Percentiles rank a stretch among this genome's conserved stretches.
These are phyloP conservation scores for Trichoderma cornu-damae DNA, from an alignment of 2,329 filamentous ascomycete species.

Conservation along the genomic window DNA sequence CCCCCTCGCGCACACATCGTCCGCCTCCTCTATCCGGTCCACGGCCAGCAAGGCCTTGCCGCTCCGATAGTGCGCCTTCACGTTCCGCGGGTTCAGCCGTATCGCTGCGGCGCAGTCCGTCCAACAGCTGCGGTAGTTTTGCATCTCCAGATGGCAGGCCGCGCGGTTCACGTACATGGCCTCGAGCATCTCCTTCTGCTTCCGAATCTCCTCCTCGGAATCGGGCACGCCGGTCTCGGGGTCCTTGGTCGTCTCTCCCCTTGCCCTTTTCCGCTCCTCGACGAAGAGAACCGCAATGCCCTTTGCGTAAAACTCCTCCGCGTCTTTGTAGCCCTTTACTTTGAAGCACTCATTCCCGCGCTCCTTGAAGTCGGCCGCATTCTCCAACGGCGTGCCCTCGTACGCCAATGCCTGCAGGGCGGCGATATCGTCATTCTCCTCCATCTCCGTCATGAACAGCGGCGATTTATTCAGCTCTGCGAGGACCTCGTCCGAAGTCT, in stretches of 20 bases:
- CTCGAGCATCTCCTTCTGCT: conserved; percentile 64
- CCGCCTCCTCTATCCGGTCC: conserved; percentile 72
- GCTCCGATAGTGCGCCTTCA: conserved; percentile 90
- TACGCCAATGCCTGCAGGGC: conserved; percentile 87
- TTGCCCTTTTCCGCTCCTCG: conserved; percentile 54
- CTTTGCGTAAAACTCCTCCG: conserved; percentile 86
- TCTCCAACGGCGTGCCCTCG: conserved; percentile 82
- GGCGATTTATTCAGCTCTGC: conserved; percentile 60
- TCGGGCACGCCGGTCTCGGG: conserved; percentile 29
- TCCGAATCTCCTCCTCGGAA: conserved; percentile 51
- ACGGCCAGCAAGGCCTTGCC: conserved; percentile 72
- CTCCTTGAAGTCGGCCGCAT: conserved; percentile 79
- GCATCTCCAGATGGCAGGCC: conserved; percentile 79
- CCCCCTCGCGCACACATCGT: conserved; percentile 70
- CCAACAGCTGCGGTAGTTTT: conserved; percentile 83
- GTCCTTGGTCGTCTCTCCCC: conserved; percentile 32
- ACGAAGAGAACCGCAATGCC: conserved; percentile 66
- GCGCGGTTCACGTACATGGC: conserved; percentile 81
- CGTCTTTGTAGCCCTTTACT: conserved; percentile 69
- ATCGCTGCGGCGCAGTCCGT: conserved; percentile 78
- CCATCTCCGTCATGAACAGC: conserved; percentile 93
- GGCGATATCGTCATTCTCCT: conserved; percentile 78
- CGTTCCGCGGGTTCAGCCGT: conserved; percentile 69
- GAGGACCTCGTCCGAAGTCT: conserved; percentile 51
- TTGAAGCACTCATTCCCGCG: conserved; percentile 87